phyloP scores from a whole-genome alignment of 2,329 filamentous ascomycete genomes.

The Fusarium newnesense region DNA sequence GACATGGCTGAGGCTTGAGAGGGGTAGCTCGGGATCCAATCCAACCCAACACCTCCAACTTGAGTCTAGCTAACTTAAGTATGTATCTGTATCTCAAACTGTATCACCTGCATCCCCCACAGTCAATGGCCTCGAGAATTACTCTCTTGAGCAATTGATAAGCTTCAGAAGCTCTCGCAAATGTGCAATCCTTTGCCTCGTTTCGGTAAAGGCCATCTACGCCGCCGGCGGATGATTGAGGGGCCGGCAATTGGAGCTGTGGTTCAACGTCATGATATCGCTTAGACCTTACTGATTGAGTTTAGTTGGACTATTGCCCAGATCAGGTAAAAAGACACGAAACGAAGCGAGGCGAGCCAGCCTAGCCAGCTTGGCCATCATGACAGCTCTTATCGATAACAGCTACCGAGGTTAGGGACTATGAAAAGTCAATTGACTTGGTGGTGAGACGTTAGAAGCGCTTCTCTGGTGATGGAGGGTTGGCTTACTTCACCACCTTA shows the following conservation, averaged over 20 bases:
- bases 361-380: not conserved
- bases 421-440: not conserved
- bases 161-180: slow-evolving; percentile 2
- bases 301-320: not conserved
- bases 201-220: slow-evolving; percentile 24
- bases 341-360: not conserved
- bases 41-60: not conserved
- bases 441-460: too few relatives aligned
- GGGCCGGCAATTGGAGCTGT: slow-evolving; percentile 20
- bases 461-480: not conserved
- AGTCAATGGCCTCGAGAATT: slow-evolving; percentile 9
- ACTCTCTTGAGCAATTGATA: slow-evolving; percentile 18
- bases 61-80: slow-evolving; percentile 8
- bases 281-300: slow-evolving; percentile 27
- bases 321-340: slow-evolving; percentile 5
- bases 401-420: not conserved
- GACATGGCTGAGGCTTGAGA: slow-evolving; percentile 16
- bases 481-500: not conserved
- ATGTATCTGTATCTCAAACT: not conserved
- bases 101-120: slow-evolving; percentile 29
- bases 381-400: slow-evolving; percentile 33
- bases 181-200: slow-evolving; percentile 25
- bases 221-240: slow-evolving; percentile 5
- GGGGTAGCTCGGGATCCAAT: slow-evolving; percentile 20
- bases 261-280: slow-evolving; percentile 18